Conservation (phyloP, 805 yeast genomes). For the Metschnikowia henanensis region DNA sequence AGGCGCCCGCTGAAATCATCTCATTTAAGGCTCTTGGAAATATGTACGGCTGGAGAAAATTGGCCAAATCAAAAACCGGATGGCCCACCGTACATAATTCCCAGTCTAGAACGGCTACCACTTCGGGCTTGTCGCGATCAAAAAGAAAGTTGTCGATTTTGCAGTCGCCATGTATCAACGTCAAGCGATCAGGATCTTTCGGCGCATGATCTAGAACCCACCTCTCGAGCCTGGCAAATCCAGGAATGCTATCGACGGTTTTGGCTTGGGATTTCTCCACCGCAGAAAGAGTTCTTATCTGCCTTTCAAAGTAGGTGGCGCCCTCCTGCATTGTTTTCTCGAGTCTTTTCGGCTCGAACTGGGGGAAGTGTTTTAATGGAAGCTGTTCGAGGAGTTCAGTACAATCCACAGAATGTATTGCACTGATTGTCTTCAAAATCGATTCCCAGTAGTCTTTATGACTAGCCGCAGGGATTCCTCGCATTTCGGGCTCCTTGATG, state of each 20-base stretch:
- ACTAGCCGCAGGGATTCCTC: constrained; percentile 27
- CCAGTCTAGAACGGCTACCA: constrained; percentile 64
- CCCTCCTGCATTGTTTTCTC: constrained; percentile 13
- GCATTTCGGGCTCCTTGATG: constrained; percentile 53
- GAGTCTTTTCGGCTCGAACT: constrained; percentile 28
- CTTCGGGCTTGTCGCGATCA: constrained; percentile 50
- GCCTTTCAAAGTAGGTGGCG: constrained; percentile 51
- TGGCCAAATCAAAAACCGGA: constrained; percentile 61
- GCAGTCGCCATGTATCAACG: constrained; percentile 64
- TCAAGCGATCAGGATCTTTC: constrained; percentile 41
- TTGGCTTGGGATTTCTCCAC: constrained; percentile 41
- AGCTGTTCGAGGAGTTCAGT: constrained; percentile 39
- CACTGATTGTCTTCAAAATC: constrained; percentile 46
- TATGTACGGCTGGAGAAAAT: constrained; percentile 54
- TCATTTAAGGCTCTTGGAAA: constrained; percentile 41
- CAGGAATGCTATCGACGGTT: constrained; percentile 48
- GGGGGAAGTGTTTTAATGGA: constrained; percentile 47
- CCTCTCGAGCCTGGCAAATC: constrained; percentile 39
- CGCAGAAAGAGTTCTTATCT: constrained; percentile 45
- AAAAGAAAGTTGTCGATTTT: constrained; percentile 63
- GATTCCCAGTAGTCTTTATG: constrained; percentile 44
- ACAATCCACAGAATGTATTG: constrained; percentile 52
- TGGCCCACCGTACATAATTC: constrained; percentile 66
- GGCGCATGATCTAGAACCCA: constrained; percentile 50
- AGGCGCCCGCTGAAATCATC: constrained; percentile 22